phyloP scores from a whole-genome alignment of 805 yeast species.

The Wickerhamomyces alni region DNA sequence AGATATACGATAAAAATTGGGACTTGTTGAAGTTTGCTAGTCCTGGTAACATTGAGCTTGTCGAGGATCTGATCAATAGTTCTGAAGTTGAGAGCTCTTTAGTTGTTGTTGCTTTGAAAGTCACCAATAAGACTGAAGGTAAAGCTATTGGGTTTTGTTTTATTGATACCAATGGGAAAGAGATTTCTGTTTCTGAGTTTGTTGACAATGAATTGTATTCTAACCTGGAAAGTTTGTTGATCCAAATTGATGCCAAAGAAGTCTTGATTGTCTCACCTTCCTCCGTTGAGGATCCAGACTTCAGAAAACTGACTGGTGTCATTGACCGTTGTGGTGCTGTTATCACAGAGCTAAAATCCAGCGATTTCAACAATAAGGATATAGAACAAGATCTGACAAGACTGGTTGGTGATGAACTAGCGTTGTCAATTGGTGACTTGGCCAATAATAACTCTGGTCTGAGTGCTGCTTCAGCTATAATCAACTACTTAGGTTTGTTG shows the following conservation, averaged over 20 bases:
- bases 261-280: conserved; percentile 50
- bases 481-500: conserved; percentile 62
- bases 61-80: conserved; percentile 61
- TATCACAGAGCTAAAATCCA: conserved; percentile 49
- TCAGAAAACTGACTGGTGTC: conserved; percentile 60
- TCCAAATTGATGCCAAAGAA: conserved; percentile 89
- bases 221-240: conserved; percentile 76
- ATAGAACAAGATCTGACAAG: conserved; percentile 75
- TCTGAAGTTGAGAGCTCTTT: conserved; percentile 41
- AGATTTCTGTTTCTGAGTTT: conserved; percentile 71
- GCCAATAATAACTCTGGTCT: conserved; percentile 46
- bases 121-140: conserved; percentile 28
- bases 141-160: conserved; percentile 72
- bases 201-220: conserved; percentile 84
- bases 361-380: conserved; percentile 58
- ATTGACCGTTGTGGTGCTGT: conserved; percentile 77
- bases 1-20: conserved; percentile 71
- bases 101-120: conserved; percentile 40
- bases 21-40: conserved; percentile 56
- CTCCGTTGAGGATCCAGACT: conserved; percentile 41
- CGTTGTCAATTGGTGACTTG: conserved; percentile 50
- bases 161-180: conserved; percentile 62
- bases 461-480: conserved; percentile 59
- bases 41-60: conserved; percentile 82
- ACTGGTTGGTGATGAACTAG: conserved; percentile 51